Base-by-base conservation (phyloP, 805 yeast species). In the Teunomyces stri region DNA sequence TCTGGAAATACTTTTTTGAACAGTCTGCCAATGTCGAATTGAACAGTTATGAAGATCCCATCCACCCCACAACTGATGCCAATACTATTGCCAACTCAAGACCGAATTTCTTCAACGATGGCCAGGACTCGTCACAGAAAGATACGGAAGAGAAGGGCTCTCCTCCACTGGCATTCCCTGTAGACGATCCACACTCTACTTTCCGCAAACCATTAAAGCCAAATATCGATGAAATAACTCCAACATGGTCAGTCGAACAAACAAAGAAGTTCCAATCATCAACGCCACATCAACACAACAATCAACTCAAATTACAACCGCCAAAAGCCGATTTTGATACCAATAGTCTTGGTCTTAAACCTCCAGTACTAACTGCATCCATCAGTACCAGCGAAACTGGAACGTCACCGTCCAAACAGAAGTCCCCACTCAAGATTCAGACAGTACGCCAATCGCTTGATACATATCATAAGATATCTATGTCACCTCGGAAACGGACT, bases 1-100 rank as follows among this genome's bases (percentile, higher is more conserved):
- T 88, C 65, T 84, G 95, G 85, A 87, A 87, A 59, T 77, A 78
- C 28, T 85, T 89, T 65, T 79, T 89, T 56, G 96, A 89, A 59
- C 78, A 82, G 41, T 78, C 88, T 25, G 90, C 89, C 1, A 79
- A 81, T 57, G 86, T 85, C 20, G 80, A 82, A 51, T 64, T 85
- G 30, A 64, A 76, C 29, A 77, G 81, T 25, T 76, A 75, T 51
- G 82, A 78, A 52, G 83, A 72, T 22, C 65, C 69, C 25, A 54
- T 56, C 12, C 53, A 53, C 35, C 44, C 51, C 18, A 56, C 44
- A 28, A 55, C 61, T 4, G 66, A 59, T 28, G 51, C 55, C 11
- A 57, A 62, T 42, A 55, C 63, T 3, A 40, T 58, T 4, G 56
- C 59, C 25, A 55, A 61, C 43, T 38, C 59, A 11, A 52, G 50